Conservation (phyloP, 108 stramenopile species). For the Asterionellopsis glacialis region DNA sequence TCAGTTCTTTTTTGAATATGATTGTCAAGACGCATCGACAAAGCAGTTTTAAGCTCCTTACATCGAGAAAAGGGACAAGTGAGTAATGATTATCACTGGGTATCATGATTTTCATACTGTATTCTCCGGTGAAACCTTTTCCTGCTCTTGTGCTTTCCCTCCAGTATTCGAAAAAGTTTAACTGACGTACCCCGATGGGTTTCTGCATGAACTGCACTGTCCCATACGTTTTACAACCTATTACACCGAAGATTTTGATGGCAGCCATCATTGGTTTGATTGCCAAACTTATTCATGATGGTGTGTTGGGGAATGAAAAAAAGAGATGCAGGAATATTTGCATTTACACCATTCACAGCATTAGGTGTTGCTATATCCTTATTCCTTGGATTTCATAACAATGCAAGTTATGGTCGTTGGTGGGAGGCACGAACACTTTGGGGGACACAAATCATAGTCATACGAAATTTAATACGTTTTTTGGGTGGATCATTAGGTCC, state of each 20-base stretch:
- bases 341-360: constrained; percentile 13
- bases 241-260: constrained; percentile 8
- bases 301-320: constrained; percentile 1
- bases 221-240: too few relatives aligned
- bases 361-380: constrained; percentile 18
- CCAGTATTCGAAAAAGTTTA: too few relatives aligned
- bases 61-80: too few relatives aligned
- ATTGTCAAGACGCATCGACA: too few relatives aligned
- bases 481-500: constrained; percentile 1
- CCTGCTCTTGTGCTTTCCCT: too few relatives aligned
- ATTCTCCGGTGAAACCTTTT: too few relatives aligned
- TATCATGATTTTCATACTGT: too few relatives aligned
- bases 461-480: constrained; percentile 7
- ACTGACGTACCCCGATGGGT: not conserved
- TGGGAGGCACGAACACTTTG: constrained; percentile 17
- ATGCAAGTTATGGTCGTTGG: constrained; percentile 18
- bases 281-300: constrained; percentile 5
- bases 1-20: too few relatives aligned
- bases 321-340: not conserved
- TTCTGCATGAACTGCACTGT: too few relatives aligned
- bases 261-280: not conserved
- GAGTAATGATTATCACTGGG: too few relatives aligned
- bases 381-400: constrained; percentile 19
- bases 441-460: constrained; percentile 13
- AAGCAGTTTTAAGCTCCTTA: too few relatives aligned